A percentile compares a stretch with the other conserved stretches of the same genome.
Conservation (phyloP, 2,329 filamentous ascomycete species). For the Colletotrichum liaoningense region DNA sequence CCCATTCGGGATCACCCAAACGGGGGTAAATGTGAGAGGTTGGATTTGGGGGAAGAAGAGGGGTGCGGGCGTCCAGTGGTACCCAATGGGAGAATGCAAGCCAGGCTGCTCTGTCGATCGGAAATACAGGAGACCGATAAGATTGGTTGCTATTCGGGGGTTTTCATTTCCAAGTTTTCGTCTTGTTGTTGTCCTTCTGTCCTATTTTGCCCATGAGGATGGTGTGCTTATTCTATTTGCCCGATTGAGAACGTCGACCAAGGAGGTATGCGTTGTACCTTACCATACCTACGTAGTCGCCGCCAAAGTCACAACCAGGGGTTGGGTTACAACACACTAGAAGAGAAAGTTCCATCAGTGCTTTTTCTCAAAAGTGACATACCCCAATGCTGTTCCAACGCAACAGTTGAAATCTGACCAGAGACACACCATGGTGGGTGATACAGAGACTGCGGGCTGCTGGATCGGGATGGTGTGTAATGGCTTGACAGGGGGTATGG, state of each 20-base stretch:
- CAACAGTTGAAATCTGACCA: not conserved
- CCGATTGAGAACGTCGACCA: not conserved
- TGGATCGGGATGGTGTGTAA: not conserved
- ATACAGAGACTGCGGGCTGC: not conserved
- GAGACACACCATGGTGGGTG: not conserved
- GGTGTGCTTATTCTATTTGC: not conserved
- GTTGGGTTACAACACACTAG: not conserved
- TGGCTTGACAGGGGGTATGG: not conserved
- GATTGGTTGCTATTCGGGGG: not conserved
- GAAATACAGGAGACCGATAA: not conserved
- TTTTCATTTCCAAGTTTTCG: not conserved
- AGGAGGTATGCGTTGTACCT: not conserved
- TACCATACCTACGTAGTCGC: not conserved
- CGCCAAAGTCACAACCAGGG: not conserved
- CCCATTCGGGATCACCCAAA: not conserved
- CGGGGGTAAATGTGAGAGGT: not conserved
- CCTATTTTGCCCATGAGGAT: not conserved
- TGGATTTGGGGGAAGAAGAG: not conserved
- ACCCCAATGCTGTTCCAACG: not conserved
- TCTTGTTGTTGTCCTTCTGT: no score
- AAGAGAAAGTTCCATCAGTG: not conserved
- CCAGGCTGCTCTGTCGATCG: not conserved
- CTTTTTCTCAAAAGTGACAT: not conserved
- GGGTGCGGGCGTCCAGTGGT: not conserved
- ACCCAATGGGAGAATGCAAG: not conserved